phyloP scores from a whole-genome alignment of 2,329 filamentous ascomycete species.

The Beauveria scarabaeidicola region DNA sequence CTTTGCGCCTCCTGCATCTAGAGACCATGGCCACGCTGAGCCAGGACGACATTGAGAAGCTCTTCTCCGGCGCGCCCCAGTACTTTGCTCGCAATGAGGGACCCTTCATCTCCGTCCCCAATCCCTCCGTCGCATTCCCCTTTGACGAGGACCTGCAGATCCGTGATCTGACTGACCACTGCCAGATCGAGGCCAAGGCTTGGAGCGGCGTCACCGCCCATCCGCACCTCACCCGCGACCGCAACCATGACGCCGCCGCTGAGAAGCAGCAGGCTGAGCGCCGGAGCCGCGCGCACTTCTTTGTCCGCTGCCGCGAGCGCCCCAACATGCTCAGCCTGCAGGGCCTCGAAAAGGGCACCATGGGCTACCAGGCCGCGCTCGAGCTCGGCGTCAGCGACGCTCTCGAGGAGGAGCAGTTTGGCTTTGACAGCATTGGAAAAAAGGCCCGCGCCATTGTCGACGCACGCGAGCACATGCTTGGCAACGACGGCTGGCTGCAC shows the following conservation, averaged over 20 bases:
- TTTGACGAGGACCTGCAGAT: slow-evolving; percentile 56
- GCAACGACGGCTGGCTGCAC: slow-evolving; percentile 43
- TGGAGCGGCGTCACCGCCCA: slow-evolving; percentile 56
- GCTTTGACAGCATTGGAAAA: slow-evolving; percentile 46
- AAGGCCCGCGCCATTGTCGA: slow-evolving; percentile 48
- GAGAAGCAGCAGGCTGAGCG: slow-evolving; percentile 34
- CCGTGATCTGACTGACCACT: slow-evolving; percentile 56
- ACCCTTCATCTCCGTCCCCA: slow-evolving; percentile 50
- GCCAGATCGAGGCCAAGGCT: slow-evolving; percentile 53
- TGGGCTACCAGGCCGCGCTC: slow-evolving; percentile 60
- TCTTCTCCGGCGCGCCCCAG: slow-evolving; percentile 69
- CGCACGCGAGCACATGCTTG: slow-evolving; percentile 48
- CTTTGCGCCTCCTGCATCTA: background rate
- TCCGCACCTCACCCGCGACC: slow-evolving; percentile 49
- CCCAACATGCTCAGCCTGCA: slow-evolving; percentile 68
- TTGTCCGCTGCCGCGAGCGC: slow-evolving; percentile 49
- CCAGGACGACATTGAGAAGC: slow-evolving; percentile 54
- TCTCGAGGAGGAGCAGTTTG: slow-evolving; percentile 53
- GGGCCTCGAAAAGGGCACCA: slow-evolving; percentile 60
- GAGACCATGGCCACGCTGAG: slow-evolving; percentile 45
- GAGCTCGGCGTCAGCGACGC: slow-evolving; percentile 58
- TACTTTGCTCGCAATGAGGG: slow-evolving; percentile 56
- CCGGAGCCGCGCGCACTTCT: slow-evolving; percentile 47
- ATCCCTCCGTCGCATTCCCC: slow-evolving; percentile 57
- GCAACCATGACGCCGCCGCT: slow-evolving; percentile 34